These are phyloP conservation scores for Talaromyces nanjingensis DNA, from an alignment of 495 filamentous ascomycete genomes.

Conservation along the genomic window DNA sequence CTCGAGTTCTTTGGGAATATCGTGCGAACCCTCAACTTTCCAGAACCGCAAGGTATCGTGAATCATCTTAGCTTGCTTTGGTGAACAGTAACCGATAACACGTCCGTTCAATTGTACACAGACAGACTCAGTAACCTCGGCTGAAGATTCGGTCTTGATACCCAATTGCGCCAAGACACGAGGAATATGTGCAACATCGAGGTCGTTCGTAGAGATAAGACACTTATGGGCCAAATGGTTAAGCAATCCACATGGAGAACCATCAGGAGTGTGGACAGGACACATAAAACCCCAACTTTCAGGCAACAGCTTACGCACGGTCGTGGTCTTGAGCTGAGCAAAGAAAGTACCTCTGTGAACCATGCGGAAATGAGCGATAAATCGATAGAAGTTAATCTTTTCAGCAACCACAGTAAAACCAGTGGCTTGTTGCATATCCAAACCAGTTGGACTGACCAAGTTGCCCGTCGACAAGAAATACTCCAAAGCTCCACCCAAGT, in stretches of 20 bases:
- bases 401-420: conserved; percentile 96
- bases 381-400: conserved; percentile 98
- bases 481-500: conserved; percentile 76
- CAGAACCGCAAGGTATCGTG: conserved; percentile 81
- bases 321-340: conserved; percentile 93
- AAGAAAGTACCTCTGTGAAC: conserved; percentile 99
- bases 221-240: conserved; percentile 97
- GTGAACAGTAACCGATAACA: conserved; percentile 84
- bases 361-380: conserved; percentile 99
- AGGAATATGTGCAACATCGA: conserved; percentile 68
- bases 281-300: conserved; percentile 98
- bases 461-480: conserved; percentile 98
- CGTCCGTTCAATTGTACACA: conserved; percentile 84
- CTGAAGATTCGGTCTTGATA: conserved; percentile 61
- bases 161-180: conserved; percentile 69
- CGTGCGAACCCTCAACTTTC: conserved; percentile 90
- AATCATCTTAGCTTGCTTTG: conserved; percentile 68
- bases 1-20: conserved; percentile 78
- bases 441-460: conserved; percentile 77
- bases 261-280: conserved; percentile 96
- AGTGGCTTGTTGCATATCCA: conserved; percentile 89
- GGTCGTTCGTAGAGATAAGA: conserved; percentile 65
- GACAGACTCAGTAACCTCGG: conserved; percentile 70
- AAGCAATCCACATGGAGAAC: conserved; percentile 84
- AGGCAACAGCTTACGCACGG: conserved; percentile 87